These are phyloP conservation scores for Azolla pinnata DNA, from an alignment of 75 land plant species.

Conservation along the genomic window DNA sequence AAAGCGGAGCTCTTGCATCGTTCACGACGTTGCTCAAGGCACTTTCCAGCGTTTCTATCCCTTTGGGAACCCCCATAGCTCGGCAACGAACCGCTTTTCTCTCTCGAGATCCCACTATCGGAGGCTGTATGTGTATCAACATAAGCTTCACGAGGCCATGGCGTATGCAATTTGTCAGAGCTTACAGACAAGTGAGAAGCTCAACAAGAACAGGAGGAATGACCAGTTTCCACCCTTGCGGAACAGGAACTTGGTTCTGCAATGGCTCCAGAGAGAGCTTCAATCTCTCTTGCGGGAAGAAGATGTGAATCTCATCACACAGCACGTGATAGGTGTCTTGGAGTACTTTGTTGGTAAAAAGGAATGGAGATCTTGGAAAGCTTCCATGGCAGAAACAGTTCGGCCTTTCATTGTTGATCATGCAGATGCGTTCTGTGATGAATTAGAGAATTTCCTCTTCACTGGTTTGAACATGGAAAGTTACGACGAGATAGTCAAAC, in stretches of 20 bases:
- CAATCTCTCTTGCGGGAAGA: constrained; percentile 59
- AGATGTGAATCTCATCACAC: constrained; percentile 64
- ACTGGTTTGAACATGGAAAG: constrained; percentile 62
- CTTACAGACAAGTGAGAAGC: too few species aligned
- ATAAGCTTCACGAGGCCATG: not conserved
- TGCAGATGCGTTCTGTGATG: constrained; percentile 49
- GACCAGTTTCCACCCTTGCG: constrained; percentile 29
- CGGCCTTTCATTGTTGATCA: constrained; percentile 50
- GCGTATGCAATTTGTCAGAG: not conserved
- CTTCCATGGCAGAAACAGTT: constrained; percentile 33
- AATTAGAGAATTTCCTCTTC: constrained; percentile 53
- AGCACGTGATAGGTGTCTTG: constrained; percentile 52
- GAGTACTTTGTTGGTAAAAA: constrained; percentile 37
- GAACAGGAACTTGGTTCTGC: constrained; percentile 32
- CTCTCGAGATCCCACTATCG: not conserved
- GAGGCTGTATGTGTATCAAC: not conserved
- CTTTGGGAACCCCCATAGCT: not conserved
- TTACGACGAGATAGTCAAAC: constrained; percentile 40
- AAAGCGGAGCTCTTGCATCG: constrained; percentile 15
- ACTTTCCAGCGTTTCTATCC: not conserved
- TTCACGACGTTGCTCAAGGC: not conserved
- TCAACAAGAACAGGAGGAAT: constrained; percentile 18
- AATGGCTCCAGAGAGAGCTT: constrained; percentile 59
- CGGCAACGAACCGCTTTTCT: not conserved
- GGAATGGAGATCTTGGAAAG: not conserved